Percentiles rank a stretch among this genome's conserved stretches.
Conservation (phyloP, 345 rosid species). For the Gossypium sturtianum region DNA sequence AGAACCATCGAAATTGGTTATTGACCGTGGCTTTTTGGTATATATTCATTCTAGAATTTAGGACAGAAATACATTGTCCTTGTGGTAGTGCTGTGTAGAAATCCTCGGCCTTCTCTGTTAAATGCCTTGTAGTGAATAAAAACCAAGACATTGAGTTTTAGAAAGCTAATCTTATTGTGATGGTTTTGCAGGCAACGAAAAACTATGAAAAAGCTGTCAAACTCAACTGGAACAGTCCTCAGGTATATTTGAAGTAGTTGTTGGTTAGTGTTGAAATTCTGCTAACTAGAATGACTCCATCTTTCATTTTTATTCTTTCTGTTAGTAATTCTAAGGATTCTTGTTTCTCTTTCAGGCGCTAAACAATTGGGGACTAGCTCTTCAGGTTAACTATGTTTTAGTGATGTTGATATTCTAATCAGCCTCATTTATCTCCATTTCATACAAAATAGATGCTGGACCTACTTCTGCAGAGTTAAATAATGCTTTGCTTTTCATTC, state of each 20-base stretch:
- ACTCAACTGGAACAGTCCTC: constrained; percentile 49
- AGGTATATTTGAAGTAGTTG: constrained; percentile 37
- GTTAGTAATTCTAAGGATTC: not conserved
- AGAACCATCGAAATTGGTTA: constrained; percentile 85
- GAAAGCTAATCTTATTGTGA: not conserved
- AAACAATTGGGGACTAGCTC: constrained; percentile 96
- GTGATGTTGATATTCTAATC: not conserved
- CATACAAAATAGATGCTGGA: not conserved
- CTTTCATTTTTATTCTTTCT: not conserved
- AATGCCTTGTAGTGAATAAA: not conserved
- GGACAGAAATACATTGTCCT: not conserved
- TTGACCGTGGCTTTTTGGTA: constrained; percentile 6
- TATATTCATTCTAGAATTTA: not conserved
- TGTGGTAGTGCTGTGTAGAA: not conserved
- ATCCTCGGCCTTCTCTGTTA: not conserved
- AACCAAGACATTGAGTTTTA: not conserved
- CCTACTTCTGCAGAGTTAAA: not conserved
- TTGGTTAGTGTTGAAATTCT: constrained; percentile 12
- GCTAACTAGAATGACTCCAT: not conserved
- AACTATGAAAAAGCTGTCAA: not conserved
- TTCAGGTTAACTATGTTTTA: constrained; percentile 55
- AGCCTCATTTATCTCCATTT: constrained; percentile 1
- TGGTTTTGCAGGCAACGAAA: constrained; percentile 17
- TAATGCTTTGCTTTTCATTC: not conserved
- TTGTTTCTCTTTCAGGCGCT: constrained; percentile 63